Conservation (phyloP, 1,284 basidiomycete species). For the Golubevia pallescens region DNA sequence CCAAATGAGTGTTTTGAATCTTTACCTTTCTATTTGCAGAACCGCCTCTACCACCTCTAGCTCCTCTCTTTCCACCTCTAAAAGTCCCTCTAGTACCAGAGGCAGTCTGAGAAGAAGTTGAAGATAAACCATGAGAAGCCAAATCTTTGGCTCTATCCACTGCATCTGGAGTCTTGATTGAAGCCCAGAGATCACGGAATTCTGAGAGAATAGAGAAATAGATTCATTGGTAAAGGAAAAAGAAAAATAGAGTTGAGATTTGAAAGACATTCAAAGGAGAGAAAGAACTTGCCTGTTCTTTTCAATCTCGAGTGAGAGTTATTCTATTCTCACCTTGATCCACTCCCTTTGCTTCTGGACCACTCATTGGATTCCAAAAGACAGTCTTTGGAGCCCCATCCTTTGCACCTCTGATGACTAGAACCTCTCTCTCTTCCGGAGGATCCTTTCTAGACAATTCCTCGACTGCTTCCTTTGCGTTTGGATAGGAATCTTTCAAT, state of each 20-base stretch:
- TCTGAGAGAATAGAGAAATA: slow-evolving; percentile 20
- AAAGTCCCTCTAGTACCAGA: not conserved
- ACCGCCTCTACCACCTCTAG: slow-evolving; percentile 7
- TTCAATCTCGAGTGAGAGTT: not conserved
- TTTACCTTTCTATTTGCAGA: slow-evolving; percentile 22
- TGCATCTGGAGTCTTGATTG: slow-evolving; percentile 52
- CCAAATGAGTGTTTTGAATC: slow-evolving; percentile 56
- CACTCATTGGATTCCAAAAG: slow-evolving; percentile 57
- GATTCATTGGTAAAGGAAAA: not conserved
- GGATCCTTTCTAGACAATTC: slow-evolving; percentile 19
- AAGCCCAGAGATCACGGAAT: slow-evolving; percentile 56
- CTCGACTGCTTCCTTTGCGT: slow-evolving; percentile 21
- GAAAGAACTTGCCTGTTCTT: not conserved
- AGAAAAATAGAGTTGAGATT: not conserved
- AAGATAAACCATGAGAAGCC: slow-evolving; percentile 16
- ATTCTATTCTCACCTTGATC: slow-evolving; percentile 36
- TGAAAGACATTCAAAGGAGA: not conserved
- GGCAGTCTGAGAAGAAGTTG: not conserved
- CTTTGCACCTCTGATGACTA: slow-evolving; percentile 45
- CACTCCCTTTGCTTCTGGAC: slow-evolving; percentile 38
- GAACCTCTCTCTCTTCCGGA: slow-evolving; percentile 43
- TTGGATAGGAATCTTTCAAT: slow-evolving; percentile 55
- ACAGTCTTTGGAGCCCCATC: slow-evolving; percentile 54
- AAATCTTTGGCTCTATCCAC: slow-evolving; percentile 54
- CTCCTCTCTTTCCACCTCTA: slow-evolving; percentile 15